These are phyloP conservation scores for Calonectria fujianensis DNA, from an alignment of 2,329 filamentous ascomycete genomes.

Conservation along the genomic window DNA sequence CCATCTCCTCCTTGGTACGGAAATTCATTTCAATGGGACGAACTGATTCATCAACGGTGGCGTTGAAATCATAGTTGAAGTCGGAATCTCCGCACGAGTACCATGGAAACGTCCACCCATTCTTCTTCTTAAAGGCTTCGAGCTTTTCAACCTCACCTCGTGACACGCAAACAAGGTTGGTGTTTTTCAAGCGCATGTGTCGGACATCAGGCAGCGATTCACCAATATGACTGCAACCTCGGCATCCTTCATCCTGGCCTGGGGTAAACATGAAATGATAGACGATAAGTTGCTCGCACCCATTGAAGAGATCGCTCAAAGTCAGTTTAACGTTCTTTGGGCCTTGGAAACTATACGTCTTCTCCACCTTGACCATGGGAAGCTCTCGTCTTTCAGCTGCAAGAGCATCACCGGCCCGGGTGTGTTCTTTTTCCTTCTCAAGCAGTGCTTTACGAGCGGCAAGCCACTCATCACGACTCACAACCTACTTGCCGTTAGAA, in stretches of 20 bases:
- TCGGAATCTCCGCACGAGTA: slow-evolving; percentile 59
- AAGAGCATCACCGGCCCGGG: slow-evolving; percentile 55
- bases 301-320: slow-evolving; percentile 58
- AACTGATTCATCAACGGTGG: slow-evolving; percentile 56
- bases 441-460: slow-evolving; percentile 59
- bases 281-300: slow-evolving; percentile 61
- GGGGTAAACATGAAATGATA: slow-evolving; percentile 69
- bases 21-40: slow-evolving; percentile 55
- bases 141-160: slow-evolving; percentile 62
- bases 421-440: slow-evolving; percentile 60
- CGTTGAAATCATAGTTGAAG: slow-evolving; percentile 65
- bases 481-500: slow-evolving; percentile 51
- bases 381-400: slow-evolving; percentile 59
- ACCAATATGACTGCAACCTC: slow-evolving; percentile 62
- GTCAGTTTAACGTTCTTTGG: slow-evolving; percentile 51
- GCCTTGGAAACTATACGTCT: slow-evolving; percentile 60
- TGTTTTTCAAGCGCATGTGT: slow-evolving; percentile 62
- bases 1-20: slow-evolving; percentile 50
- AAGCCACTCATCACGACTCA: slow-evolving; percentile 60
- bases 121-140: slow-evolving; percentile 59
- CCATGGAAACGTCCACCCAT: slow-evolving; percentile 65
- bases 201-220: slow-evolving; percentile 62
- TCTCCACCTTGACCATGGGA: slow-evolving; percentile 63
- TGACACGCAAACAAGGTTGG: slow-evolving; percentile 62
- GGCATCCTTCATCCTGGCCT: slow-evolving; percentile 59